These are phyloP conservation scores for Ploettnerulaceae sp. DNA, from an alignment of 2,329 filamentous ascomycete genomes.

Conservation along the genomic window DNA sequence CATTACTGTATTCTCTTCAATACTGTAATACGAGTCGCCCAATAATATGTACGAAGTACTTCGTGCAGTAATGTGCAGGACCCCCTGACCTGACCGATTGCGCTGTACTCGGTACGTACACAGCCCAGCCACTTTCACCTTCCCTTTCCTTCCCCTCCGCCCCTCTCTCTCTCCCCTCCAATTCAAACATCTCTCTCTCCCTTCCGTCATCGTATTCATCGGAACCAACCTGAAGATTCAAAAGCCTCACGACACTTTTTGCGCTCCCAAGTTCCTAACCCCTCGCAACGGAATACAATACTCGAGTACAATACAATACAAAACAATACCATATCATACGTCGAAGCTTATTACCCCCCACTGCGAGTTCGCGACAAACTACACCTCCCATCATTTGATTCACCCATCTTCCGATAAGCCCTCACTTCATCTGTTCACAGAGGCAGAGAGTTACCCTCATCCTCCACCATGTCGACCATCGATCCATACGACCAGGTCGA, in stretches of 20 bases:
- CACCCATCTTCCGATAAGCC: neutral
- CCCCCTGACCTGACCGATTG: too few relatives aligned
- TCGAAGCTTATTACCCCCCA: neutral
- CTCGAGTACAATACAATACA: too few relatives aligned
- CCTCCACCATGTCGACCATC: slow-evolving; percentile 25
- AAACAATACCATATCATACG: neutral
- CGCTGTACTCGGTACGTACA: neutral
- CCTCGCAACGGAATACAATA: too few relatives aligned
- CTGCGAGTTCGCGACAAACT: neutral
- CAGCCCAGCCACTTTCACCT: neutral
- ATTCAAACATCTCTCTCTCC: neutral
- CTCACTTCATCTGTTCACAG: neutral
- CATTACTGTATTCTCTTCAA: too few relatives aligned
- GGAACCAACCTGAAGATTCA: neutral
- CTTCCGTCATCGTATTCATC: neutral
- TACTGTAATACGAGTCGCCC: too few relatives aligned
- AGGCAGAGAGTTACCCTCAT: neutral
- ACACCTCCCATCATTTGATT: too few relatives aligned
- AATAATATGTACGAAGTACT: too few relatives aligned
- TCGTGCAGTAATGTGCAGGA: too few relatives aligned
- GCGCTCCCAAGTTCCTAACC: too few relatives aligned
- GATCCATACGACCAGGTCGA: slow-evolving; percentile 31
- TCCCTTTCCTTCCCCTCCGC: neutral
- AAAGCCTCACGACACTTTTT: neutral
- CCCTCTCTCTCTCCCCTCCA: neutral